Base-by-base conservation (phyloP, 108 stramenopile species). In the Cylindrotheca fusiformis region DNA sequence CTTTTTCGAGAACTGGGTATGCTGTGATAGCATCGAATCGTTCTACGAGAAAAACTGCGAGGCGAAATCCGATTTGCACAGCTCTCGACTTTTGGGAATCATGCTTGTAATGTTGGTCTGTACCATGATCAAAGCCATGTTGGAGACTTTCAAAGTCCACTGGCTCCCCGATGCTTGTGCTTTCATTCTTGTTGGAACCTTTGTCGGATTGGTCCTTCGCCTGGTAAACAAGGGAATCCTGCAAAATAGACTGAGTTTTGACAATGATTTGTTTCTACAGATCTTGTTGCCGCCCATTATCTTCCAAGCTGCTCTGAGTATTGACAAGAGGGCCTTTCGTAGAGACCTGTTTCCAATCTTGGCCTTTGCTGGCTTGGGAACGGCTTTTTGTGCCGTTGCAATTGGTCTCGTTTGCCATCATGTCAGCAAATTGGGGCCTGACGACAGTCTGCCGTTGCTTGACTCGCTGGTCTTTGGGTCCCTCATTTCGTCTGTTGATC, bases 401-500 rank as follows among this genome's bases (percentile, higher is more conserved):
- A 88, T 87, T 32, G 92, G 92, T 3, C 68, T 78, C 54, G 75
- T 83, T 27, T 72, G 79, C 2, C 82, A 85, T 52, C 78, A 72
- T 31, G 57, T 79, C 2, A 71, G 77, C 22, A 47, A 63, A 29
- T 53, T 68, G 50, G 63, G 67, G 32, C 31, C 26, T 28, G 52
- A 60, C 3, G 73, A 64, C 3, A 52, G 24, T 24, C 58, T 87
- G 31, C 93, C 93, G 0, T 50, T 82, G 20, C 54, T 84, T 44
- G 93, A 94, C 51, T 81, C 79, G 46, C 52, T 95, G 51, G 85
- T 90, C 29, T 95, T 93, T 75, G 94, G 94, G 22, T 84, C 91
- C 21, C 63, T 95, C 3, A 95, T 95, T 24, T 88, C 91, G 6
- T 91, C 89, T 25, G 89, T 95, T 53, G 94, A 95, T 64, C 94